Conservation (phyloP, 495 filamentous ascomycete species). For the Hypoxylon fuscum region DNA sequence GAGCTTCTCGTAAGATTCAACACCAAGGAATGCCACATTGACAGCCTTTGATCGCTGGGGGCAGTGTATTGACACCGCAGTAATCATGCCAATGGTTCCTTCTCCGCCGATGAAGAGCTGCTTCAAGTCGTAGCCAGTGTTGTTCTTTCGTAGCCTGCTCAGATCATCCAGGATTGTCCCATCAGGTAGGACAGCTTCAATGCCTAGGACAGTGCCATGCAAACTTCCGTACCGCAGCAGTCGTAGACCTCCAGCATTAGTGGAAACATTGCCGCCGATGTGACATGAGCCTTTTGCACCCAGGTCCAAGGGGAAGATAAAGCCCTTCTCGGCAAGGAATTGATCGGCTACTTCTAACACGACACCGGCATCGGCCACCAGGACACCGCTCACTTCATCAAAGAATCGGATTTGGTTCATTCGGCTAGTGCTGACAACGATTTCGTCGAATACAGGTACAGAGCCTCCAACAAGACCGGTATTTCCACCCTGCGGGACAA, state of each 20-base stretch:
- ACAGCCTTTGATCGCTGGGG: constrained; percentile 83
- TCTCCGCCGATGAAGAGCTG: constrained; percentile 96
- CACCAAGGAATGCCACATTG: constrained; percentile 90
- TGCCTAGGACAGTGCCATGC: constrained; percentile 89
- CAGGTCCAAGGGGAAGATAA: constrained; percentile 94
- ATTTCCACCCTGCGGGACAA: constrained; percentile 98
- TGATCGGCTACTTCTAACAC: constrained; percentile 89
- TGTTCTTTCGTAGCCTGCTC: constrained; percentile 91
- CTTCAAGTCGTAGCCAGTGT: constrained; percentile 95
- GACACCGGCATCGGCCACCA: constrained; percentile 89
- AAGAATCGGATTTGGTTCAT: constrained; percentile 94
- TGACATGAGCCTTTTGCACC: constrained; percentile 98
- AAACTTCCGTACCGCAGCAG: constrained; percentile 92
- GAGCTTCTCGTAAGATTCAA: constrained; percentile 86
- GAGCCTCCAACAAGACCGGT: constrained; percentile 94
- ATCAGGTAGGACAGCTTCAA: constrained; percentile 92
- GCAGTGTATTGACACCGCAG: constrained; percentile 86
- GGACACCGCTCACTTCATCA: constrained; percentile 88
- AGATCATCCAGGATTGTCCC: constrained; percentile 92
- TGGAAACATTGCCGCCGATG: constrained; percentile 97
- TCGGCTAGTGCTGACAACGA: constrained; percentile 85
- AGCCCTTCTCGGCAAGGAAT: constrained; percentile 76
- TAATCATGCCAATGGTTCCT: constrained; percentile 94
- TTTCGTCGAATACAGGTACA: constrained; percentile 96
- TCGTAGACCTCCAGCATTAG: constrained; percentile 92